phyloP scores from a whole-genome alignment of 306 rosid species.

The Quercus robur region DNA sequence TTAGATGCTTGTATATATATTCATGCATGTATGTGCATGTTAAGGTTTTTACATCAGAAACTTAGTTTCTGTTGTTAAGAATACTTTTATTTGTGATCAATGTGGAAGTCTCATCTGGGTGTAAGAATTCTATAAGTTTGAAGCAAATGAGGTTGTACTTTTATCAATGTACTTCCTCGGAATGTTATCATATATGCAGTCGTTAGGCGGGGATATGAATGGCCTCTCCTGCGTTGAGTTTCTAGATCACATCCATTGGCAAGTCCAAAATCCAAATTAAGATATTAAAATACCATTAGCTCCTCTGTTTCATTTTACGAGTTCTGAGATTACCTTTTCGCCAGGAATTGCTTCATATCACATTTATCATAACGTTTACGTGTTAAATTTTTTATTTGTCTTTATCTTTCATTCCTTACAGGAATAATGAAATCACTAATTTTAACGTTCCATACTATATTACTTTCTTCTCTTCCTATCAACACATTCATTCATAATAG shows the following conservation, averaged over 20 bases:
- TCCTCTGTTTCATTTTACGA: background rate
- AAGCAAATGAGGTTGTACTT: background rate
- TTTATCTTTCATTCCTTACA: too few relatives aligned
- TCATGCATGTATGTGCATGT: conserved; percentile 7
- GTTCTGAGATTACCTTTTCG: too few relatives aligned
- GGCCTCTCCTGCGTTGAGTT: background rate
- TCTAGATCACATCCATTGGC: background rate
- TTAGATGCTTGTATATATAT: conserved; percentile 18
- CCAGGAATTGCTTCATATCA: too few relatives aligned
- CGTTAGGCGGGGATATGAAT: background rate
- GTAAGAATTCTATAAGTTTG: background rate
- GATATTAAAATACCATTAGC: too few relatives aligned
- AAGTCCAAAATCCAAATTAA: too few relatives aligned
- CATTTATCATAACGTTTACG: too few relatives aligned
- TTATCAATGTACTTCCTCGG: background rate
- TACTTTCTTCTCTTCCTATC: too few relatives aligned
- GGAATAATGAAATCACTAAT: too few relatives aligned
- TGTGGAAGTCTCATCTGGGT: background rate
- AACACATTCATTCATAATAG: too few relatives aligned
- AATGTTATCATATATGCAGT: too few relatives aligned
- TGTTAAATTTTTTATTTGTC: too few relatives aligned
- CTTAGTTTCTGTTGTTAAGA: background rate
- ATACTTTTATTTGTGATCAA: background rate
- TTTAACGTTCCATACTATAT: too few relatives aligned
- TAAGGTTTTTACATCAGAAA: background rate